Conservation (phyloP, 169 alveolate genomes). For the Babesia caballi region DNA sequence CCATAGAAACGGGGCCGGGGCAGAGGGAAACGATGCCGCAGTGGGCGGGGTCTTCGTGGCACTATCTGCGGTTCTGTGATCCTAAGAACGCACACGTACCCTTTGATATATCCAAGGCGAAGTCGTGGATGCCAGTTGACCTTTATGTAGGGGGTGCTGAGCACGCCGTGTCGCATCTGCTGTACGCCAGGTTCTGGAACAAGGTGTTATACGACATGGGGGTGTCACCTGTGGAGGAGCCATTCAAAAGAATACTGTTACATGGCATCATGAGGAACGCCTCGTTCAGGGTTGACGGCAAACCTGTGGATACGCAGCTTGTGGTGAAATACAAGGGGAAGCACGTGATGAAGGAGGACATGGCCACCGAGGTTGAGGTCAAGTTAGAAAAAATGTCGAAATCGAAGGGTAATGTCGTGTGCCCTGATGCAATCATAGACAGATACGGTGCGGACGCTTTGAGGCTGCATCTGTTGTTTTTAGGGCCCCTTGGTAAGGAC, state of each 20-base stretch:
- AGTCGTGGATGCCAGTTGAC: slow-evolving; percentile 90
- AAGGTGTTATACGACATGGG: slow-evolving; percentile 82
- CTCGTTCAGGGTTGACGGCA: slow-evolving; percentile 36
- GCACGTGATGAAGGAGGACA: slow-evolving; percentile 35
- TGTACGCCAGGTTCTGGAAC: slow-evolving; percentile 89
- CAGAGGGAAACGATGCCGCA: slow-evolving; percentile 87
- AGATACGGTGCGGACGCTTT: slow-evolving; percentile 84
- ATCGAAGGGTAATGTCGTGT: slow-evolving; percentile 80
- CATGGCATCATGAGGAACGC: slow-evolving; percentile 84
- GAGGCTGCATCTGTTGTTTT: slow-evolving; percentile 80
- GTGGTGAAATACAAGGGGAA: slow-evolving; percentile 49
- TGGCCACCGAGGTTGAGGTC: slow-evolving; percentile 15
- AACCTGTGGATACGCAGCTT: background rate
- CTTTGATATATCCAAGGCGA: slow-evolving; percentile 51
- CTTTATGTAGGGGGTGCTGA: slow-evolving; percentile 92
- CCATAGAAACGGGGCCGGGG: slow-evolving; percentile 37
- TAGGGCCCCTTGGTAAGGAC: slow-evolving; percentile 83
- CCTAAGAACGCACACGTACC: slow-evolving; percentile 66
- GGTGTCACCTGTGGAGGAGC: slow-evolving; percentile 77
- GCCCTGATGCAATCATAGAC: slow-evolving; percentile 72
- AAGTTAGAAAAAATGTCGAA: slow-evolving; percentile 85
- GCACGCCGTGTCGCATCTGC: slow-evolving; percentile 90
- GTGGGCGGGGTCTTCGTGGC: slow-evolving; percentile 93
- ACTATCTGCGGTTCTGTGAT: slow-evolving; percentile 84
- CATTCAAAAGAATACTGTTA: slow-evolving; percentile 80